Percentiles rank a stretch among this genome's conserved stretches.
Evolutionary conservation across 1,139 yeast genomes (phyloP).

Genomic region (Debaryomycetaceae sp.): DNA sequence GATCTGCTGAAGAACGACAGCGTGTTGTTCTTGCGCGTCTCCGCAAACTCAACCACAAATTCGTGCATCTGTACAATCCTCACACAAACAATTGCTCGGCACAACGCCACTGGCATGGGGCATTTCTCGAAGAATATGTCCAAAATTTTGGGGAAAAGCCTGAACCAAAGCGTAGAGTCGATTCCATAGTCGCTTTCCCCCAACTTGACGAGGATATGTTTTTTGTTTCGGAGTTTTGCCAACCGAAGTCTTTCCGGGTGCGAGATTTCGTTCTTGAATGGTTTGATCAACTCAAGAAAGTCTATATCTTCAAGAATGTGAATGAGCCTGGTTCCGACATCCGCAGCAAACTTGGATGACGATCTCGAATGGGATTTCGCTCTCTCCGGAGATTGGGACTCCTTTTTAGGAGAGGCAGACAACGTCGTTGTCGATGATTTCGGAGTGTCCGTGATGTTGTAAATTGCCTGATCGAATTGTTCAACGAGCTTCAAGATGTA

Average conservation of each 20-base stretch:
- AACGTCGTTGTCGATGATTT: conserved; percentile 9
- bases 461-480: conserved; percentile 78
- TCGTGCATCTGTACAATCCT: conserved; percentile 89
- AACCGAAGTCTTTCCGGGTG: conserved; percentile 77
- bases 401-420: conserved; percentile 10
- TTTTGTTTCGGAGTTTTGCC: conserved; percentile 56
- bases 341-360: conserved; percentile 74
- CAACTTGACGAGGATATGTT: conserved; percentile 62
- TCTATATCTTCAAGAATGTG: conserved; percentile 72
- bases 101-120: conserved; percentile 91
- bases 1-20: conserved; percentile 33
- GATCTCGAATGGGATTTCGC: conserved; percentile 47
- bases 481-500: conserved; percentile 71
- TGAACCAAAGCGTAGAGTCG: conserved; percentile 92
- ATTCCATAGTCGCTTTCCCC: conserved; percentile 94
- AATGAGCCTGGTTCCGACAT: conserved; percentile 71
- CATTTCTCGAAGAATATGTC: conserved; percentile 72
- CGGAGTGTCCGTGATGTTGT: conserved; percentile 38
- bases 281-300: conserved; percentile 58
- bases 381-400: conserved; percentile 6
- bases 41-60: conserved; percentile 60
- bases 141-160: conserved; percentile 75
- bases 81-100: conserved; percentile 89
- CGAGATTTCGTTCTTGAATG: conserved; percentile 61
- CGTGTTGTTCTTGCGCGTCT: conserved; percentile 40